Evolutionary conservation across 1,284 basidiomycete species (phyloP).

Genomic region (Bjerkandera adusta): DNA sequence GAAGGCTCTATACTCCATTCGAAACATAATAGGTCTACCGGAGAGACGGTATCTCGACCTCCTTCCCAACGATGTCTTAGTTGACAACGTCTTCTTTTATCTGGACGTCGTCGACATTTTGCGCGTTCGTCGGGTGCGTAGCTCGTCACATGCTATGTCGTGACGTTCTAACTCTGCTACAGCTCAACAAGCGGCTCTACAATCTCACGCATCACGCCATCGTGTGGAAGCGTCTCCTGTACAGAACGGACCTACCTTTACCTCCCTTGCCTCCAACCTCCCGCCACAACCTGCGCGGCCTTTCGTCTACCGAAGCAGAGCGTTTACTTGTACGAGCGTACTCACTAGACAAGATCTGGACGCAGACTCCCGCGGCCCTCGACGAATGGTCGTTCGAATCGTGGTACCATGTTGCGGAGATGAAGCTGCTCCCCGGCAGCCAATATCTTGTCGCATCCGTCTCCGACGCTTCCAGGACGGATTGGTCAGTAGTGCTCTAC

Average conservation of each 20-base stretch:
- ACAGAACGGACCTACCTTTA: constrained; percentile 49
- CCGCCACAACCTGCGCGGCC: constrained; percentile 38
- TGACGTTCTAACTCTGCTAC: neutral
- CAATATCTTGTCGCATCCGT: constrained; percentile 66
- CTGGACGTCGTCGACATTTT: constrained; percentile 55
- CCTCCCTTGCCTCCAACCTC: constrained; percentile 62
- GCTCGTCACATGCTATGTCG: constrained; percentile 28
- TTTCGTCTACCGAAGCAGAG: constrained; percentile 59
- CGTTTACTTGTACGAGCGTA: constrained; percentile 59
- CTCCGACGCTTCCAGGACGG: constrained; percentile 38
- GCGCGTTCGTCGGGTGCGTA: constrained; percentile 45
- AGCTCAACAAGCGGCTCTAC: constrained; percentile 58
- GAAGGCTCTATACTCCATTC: no score
- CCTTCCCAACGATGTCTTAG: constrained; percentile 37
- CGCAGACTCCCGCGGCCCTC: constrained; percentile 14
- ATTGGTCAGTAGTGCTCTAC: constrained; percentile 53
- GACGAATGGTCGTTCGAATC: constrained; percentile 35
- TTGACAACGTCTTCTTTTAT: constrained; percentile 47
- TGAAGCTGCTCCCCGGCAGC: constrained; percentile 66
- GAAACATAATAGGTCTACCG: no score
- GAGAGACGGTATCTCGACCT: no score
- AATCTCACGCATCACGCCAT: constrained; percentile 61
- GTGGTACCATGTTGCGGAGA: constrained; percentile 47
- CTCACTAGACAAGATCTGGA: constrained; percentile 46
- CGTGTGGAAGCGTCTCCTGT: constrained; percentile 67